Evolutionary conservation across 805 yeast species (phyloP), one percentile per base, ranked within the genome.

Genomic region (Pichia paraexigua): DNA sequence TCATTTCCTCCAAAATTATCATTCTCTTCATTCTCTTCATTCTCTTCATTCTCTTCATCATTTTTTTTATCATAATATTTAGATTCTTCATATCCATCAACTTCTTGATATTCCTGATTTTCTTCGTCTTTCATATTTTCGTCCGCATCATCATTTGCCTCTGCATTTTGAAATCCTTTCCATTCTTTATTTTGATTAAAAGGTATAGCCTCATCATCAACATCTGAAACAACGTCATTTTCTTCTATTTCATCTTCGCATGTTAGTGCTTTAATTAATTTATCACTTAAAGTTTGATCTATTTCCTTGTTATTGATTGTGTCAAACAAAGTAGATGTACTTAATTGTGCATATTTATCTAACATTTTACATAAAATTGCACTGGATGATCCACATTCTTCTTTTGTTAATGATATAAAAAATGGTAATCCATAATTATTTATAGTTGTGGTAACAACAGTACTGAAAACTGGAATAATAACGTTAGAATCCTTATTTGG

Each of bases 401-500:
- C 72, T 37, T 71, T 70, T 2, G 74, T 62, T 48, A 89, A 60
- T 0, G 81, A 74, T 28, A 90, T 71, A 58, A 90, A 82, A 58
- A 88, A 80, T 2, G 98, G 98, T 1, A 83, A 64, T 2, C 90
- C 95, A 67, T 89, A 86, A 1, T 82, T 66, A 43, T 73, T 73
- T 0, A 70, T 51, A 64, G 73, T 67, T 58, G 72, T 62, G 57
- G 74, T 60, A 42, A 65, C 53, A 39, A 63, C 60, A 0, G 78
- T 69, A 55, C 74, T 82, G 50, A 82, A 65, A 0, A 86, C 82
- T 0, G 94, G 92, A 10, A 85, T 72, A 22, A 84, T 69, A 7
- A 79, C 56, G 56, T 79, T 79, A 41, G 75, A 78, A 4, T 79
- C 74, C 6, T 68, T 66, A 43, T 67, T 71, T 49, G 21, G 60